Conservation (phyloP, 805 yeast genomes). For the Hanseniaspora clermontiae region DNA sequence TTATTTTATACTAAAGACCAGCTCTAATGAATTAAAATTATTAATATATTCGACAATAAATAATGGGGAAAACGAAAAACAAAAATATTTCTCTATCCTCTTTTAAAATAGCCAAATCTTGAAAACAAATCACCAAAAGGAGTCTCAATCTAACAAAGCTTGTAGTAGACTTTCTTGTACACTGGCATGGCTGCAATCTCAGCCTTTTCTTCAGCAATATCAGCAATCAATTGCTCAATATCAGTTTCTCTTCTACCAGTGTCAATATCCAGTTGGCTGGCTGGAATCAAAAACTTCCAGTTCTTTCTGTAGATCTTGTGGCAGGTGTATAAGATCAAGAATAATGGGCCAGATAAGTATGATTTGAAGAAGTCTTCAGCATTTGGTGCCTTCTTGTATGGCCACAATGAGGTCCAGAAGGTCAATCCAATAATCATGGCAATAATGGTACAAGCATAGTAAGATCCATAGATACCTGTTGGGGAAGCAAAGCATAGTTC, state of each 20-base stretch:
- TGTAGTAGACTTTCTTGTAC: conserved; percentile 24
- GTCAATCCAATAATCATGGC: neutral
- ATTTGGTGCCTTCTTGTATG: neutral
- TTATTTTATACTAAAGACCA: no score
- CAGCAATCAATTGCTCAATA: neutral
- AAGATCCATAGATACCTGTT: conserved; percentile 33
- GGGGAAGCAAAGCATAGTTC: conserved; percentile 59
- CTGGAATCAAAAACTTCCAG: conserved; percentile 28
- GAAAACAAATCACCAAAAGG: no score
- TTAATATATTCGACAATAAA: no score
- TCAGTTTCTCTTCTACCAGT: conserved; percentile 35
- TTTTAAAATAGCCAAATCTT: no score
- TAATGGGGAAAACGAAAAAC: no score
- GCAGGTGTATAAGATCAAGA: conserved; percentile 30
- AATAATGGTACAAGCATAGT: neutral
- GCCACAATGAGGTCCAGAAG: neutral
- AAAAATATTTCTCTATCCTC: no score
- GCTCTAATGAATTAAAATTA: no score
- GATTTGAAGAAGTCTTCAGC: neutral
- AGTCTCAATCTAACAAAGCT: neutral
- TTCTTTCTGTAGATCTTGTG: conserved; percentile 41
- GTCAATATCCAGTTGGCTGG: conserved; percentile 43
- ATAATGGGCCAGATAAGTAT: neutral
- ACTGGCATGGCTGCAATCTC: neutral
- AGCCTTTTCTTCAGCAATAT: neutral